Evolutionary conservation across 192 early-diverging fungal species (phyloP).

Genomic region (Kickxella alabastrina): DNA sequence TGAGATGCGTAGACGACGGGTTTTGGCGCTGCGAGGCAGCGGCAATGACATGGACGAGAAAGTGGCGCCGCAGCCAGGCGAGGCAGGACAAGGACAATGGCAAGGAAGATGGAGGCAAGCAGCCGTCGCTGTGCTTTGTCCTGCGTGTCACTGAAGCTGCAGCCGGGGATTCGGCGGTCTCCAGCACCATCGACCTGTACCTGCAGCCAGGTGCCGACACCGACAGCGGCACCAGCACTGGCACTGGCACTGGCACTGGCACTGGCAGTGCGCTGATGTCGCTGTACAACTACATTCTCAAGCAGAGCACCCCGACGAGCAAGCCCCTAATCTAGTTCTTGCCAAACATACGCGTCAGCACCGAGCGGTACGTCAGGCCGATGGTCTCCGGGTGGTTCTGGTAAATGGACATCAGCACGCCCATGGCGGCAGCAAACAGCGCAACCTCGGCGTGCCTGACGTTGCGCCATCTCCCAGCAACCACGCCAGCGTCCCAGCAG

Average conservation of each 20-base stretch:
- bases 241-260: conserved; percentile 13
- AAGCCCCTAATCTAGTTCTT: conserved; percentile 68
- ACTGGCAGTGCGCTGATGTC: conserved; percentile 18
- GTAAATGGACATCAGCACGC: conserved; percentile 75
- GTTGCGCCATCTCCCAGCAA: conserved; percentile 56
- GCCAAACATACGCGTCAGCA: conserved; percentile 78
- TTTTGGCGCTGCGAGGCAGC: conserved; percentile 3
- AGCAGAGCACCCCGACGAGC: too few species aligned
- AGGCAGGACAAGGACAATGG: too few species aligned
- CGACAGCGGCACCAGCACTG: too few species aligned
- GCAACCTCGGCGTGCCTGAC: conserved; percentile 67
- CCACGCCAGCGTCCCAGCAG: conserved; percentile 60
- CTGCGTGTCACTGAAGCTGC: too few species aligned
- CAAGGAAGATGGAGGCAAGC: neutral
- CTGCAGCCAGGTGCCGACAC: too few species aligned
- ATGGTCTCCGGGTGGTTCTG: conserved; percentile 74
- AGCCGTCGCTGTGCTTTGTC: neutral
- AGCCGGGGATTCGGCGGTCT: too few species aligned
- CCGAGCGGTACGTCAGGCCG: conserved; percentile 67
- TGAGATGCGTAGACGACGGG: neutral
- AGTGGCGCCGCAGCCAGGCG: too few species aligned
- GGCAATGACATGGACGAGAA: conserved; percentile 29
- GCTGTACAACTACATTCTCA: conserved; percentile 27
- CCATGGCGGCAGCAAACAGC: conserved; percentile 70
- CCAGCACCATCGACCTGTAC: too few species aligned